Evolutionary conservation across 352 stramenopile genomes (phyloP).

Genomic region (Phytophthora hybrid): DNA sequence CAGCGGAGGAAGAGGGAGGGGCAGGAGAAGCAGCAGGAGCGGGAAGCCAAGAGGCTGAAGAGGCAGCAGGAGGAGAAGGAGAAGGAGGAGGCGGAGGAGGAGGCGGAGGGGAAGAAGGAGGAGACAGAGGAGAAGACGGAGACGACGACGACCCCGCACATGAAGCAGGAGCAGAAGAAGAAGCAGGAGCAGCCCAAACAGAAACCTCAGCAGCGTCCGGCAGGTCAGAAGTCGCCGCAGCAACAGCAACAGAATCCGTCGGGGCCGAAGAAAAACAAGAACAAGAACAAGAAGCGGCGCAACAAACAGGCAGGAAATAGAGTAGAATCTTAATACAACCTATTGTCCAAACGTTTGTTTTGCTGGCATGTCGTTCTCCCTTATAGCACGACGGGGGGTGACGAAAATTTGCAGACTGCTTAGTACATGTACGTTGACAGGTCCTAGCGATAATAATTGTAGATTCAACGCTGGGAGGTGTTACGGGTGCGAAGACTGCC

Average conservation of each 20-base stretch:
- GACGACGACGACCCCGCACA: background rate
- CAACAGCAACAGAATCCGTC: slow-evolving; percentile 5
- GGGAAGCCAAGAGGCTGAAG: slow-evolving; percentile 48
- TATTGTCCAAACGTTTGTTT: background rate
- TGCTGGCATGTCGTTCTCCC: background rate
- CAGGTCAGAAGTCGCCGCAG: background rate
- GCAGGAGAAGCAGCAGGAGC: slow-evolving; percentile 54
- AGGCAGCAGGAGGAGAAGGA: slow-evolving; percentile 40
- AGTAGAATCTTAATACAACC: slow-evolving; percentile 23
- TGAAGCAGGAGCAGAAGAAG: slow-evolving; percentile 4
- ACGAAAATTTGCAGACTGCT: no score
- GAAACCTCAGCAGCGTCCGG: background rate
- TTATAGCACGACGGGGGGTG: no score
- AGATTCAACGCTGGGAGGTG: no score
- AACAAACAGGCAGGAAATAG: slow-evolving; percentile 18
- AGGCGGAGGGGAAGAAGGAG: slow-evolving; percentile 7
- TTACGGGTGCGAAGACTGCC: no score
- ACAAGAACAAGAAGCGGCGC: slow-evolving; percentile 33
- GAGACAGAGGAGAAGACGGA: background rate
- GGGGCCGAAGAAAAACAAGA: slow-evolving; percentile 16
- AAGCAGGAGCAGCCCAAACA: slow-evolving; percentile 5
- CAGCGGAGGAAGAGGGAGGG: slow-evolving; percentile 68
- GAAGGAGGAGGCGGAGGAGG: background rate
- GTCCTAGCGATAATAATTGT: background rate
- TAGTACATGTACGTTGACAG: background rate